phyloP scores from a whole-genome alignment of 139 green algal species.

The Chlamydomonas applanata region DNA sequence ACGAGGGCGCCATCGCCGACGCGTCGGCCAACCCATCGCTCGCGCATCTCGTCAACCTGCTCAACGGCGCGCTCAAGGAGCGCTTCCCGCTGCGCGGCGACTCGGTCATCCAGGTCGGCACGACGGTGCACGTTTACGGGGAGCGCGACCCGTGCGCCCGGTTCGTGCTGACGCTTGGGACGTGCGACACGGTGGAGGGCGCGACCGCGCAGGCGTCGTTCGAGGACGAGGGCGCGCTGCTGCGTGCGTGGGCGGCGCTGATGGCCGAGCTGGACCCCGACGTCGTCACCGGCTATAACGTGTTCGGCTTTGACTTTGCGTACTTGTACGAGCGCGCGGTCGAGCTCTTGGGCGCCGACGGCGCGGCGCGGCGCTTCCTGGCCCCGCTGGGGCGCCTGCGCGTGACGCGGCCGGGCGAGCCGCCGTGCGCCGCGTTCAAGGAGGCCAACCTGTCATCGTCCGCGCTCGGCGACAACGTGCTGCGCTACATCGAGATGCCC shows the following conservation, averaged over 20 bases:
- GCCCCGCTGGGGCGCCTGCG: too few relatives aligned
- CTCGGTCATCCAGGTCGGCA: conserved; percentile 24
- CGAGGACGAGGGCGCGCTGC: conserved; percentile 12
- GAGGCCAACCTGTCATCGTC: conserved; percentile 13
- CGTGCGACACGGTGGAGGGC: neutral
- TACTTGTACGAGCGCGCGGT: conserved; percentile 25
- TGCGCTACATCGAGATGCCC: conserved; percentile 18
- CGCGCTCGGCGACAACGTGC: conserved; percentile 30
- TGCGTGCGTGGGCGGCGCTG: neutral
- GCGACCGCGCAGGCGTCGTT: neutral
- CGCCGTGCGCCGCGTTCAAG: neutral
- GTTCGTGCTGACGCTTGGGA: conserved; percentile 19
- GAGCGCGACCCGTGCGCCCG: neutral
- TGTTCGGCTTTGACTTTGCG: conserved; percentile 31
- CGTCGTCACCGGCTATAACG: conserved; percentile 29
- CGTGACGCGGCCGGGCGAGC: too few relatives aligned
- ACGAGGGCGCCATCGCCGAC: neutral
- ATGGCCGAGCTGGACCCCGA: conserved; percentile 13
- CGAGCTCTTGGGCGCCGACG: neutral
- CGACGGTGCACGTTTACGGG: conserved; percentile 8
- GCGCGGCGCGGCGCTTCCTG: neutral
- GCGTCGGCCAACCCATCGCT: too few relatives aligned
- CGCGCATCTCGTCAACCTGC: neutral
- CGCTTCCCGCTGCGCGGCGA: conserved; percentile 5
- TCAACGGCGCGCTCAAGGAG: neutral